Evolutionary conservation across 768 basidiomycete genomes (phyloP).

Genomic region (Naganishia vaughanmartiniae): DNA sequence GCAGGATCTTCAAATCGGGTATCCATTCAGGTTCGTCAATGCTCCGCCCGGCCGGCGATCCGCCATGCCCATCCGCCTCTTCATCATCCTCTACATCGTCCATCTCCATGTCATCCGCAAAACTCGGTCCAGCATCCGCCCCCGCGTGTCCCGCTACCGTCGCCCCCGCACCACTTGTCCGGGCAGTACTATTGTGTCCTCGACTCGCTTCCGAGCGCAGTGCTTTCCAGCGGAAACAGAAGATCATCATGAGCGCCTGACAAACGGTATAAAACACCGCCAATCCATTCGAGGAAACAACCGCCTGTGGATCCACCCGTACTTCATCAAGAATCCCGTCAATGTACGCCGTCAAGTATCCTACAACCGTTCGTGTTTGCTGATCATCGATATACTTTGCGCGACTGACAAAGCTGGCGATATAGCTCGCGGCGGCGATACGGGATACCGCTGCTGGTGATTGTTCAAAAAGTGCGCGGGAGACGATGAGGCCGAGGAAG

Average conservation of each 20-base stretch:
- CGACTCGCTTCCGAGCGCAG: conserved; percentile 57
- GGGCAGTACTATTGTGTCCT: conserved; percentile 51
- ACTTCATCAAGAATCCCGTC: conserved; percentile 68
- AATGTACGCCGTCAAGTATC: conserved; percentile 82
- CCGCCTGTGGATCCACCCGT: conserved; percentile 30
- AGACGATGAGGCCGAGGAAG: conserved; percentile 91
- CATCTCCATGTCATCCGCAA: conserved; percentile 46
- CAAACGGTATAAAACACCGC: conserved; percentile 86
- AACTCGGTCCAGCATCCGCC: conserved; percentile 6
- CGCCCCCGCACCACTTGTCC: conserved; percentile 43
- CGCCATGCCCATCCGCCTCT: conserved; percentile 30
- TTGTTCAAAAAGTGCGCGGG: conserved; percentile 70
- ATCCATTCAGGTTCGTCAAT: conserved; percentile 68
- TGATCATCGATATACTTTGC: conserved; percentile 79
- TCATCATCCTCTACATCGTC: conserved; percentile 35
- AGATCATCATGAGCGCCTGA: conserved; percentile 91
- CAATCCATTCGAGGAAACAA: conserved; percentile 56
- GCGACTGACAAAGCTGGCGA: conserved; percentile 85
- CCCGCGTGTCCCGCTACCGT: conserved; percentile 5
- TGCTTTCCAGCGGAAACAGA: conserved; percentile 96
- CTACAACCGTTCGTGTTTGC: conserved; percentile 68
- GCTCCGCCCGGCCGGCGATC: neutral
- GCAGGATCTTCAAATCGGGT: conserved; percentile 70
- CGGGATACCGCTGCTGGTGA: conserved; percentile 68
- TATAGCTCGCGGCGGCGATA: conserved; percentile 88